These are phyloP conservation scores for Podila epigama DNA, from an alignment of 192 early-diverging fungal species.

Conservation along the genomic window DNA sequence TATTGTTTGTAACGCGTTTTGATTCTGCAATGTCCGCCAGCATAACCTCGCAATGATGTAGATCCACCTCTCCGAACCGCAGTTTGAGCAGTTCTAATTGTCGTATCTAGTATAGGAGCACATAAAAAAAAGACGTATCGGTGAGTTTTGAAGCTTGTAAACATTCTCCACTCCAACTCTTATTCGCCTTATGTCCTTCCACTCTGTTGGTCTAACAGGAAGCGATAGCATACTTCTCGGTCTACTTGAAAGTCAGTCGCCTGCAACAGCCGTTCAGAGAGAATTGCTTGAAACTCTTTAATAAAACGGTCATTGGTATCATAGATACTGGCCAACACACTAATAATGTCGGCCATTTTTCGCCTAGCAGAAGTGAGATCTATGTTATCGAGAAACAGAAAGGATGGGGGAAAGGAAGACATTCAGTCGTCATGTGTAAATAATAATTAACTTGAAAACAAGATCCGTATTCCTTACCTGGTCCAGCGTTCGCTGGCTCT, in stretches of 20 bases:
- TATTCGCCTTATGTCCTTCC: too few relatives aligned
- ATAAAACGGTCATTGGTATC: conserved; percentile 74
- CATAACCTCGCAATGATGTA: conserved; percentile 82
- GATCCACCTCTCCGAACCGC: conserved; percentile 67
- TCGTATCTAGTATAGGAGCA: conserved; percentile 49
- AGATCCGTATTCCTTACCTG: conserved; percentile 20
- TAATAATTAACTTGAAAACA: background rate
- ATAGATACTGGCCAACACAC: conserved; percentile 72
- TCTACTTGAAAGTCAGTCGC: conserved; percentile 57
- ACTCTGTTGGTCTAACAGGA: too few relatives aligned
- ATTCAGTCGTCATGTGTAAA: background rate
- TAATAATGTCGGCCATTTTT: conserved; percentile 67
- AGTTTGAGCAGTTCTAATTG: conserved; percentile 81
- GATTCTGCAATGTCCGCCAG: conserved; percentile 81
- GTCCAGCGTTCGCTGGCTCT: conserved; percentile 66
- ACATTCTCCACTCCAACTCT: too few relatives aligned
- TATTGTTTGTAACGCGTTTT: conserved; percentile 63
- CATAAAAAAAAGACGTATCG: background rate
- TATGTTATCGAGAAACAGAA: conserved; percentile 41
- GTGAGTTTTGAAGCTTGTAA: background rate
- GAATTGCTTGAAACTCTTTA: conserved; percentile 69
- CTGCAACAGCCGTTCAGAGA: conserved; percentile 62
- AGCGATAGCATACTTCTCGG: conserved; percentile 55
- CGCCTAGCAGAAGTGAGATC: conserved; percentile 36
- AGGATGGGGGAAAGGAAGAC: background rate